Percentiles rank a stretch among this genome's conserved stretches.
phyloP scores from a whole-genome alignment of 495 filamentous ascomycete species.

The Hyaloscypha variabilis region DNA sequence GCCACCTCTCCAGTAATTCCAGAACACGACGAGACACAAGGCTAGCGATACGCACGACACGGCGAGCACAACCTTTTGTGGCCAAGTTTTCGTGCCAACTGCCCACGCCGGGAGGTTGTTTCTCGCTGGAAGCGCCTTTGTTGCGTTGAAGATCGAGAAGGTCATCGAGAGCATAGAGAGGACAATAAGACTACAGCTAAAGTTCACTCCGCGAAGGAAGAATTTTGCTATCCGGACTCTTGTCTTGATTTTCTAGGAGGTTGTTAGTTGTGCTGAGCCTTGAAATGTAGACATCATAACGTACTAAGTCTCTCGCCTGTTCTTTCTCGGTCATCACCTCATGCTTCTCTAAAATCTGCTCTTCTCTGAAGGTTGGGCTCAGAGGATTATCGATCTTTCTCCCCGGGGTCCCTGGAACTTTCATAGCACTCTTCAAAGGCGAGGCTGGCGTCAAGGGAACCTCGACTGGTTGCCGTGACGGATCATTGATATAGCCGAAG shows the following conservation, averaged over 20 bases:
- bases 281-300: conserved; percentile 43
- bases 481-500: conserved; percentile 78
- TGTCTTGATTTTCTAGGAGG: conserved; percentile 82
- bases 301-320: conserved; percentile 83
- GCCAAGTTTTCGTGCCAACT: conserved; percentile 76
- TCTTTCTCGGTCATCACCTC: conserved; percentile 79
- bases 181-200: conserved; percentile 94
- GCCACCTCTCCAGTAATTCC: conserved; percentile 86
- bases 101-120: conserved; percentile 87
- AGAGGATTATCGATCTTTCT: conserved; percentile 66
- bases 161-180: conserved; percentile 83
- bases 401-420: conserved; percentile 75
- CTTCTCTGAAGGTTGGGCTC: conserved; percentile 88
- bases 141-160: conserved; percentile 87
- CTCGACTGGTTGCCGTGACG: conserved; percentile 46
- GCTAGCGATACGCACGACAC: conserved; percentile 80
- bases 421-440: conserved; percentile 85
- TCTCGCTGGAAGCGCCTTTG: conserved; percentile 68
- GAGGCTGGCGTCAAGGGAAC: conserved; percentile 68
- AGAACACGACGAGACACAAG: conserved; percentile 79
- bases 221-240: conserved; percentile 94
- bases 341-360: conserved; percentile 77
- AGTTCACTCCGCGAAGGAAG: conserved; percentile 89
- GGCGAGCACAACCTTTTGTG: conserved; percentile 78
- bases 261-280: conserved; percentile 21